phyloP scores from a whole-genome alignment of 257 asterid species.

The Ajuga chamaepitys region DNA sequence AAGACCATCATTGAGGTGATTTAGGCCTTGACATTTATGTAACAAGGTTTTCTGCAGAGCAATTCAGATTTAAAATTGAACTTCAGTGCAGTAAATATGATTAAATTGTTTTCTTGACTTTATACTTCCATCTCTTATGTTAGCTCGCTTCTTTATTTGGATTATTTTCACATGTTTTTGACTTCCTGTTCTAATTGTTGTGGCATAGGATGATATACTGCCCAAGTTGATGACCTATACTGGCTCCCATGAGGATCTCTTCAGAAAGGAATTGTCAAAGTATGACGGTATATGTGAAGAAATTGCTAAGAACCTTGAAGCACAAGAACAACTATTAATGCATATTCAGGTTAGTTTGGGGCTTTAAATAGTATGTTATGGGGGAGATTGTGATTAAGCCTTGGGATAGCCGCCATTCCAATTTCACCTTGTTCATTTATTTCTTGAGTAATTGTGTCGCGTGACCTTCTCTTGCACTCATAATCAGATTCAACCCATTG shows the following conservation, averaged over 20 bases:
- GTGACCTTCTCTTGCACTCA: not conserved
- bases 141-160: not conserved
- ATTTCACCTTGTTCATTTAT: not conserved
- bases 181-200: conserved; percentile 18
- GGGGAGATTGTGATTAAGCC: not conserved
- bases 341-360: conserved; percentile 61
- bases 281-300: conserved; percentile 79
- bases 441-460: not conserved
- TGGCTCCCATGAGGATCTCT: conserved; percentile 93
- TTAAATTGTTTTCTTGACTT: not conserved
- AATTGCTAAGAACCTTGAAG: conserved; percentile 69
- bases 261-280: conserved; percentile 83
- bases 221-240: conserved; percentile 87
- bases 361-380: not conserved
- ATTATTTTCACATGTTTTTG: conserved; percentile 2
- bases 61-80: not conserved
- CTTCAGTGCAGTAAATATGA: not conserved
- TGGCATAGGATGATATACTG: conserved; percentile 82
- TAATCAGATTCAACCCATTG: not conserved
- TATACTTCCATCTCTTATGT: not conserved
- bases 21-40: not conserved
- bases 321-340: conserved; percentile 78
- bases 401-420: not conserved
- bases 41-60: not conserved
- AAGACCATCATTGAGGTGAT: conserved; percentile 5